phyloP scores from a whole-genome alignment of 805 yeast genomes.

The Starmerella vitae region DNA sequence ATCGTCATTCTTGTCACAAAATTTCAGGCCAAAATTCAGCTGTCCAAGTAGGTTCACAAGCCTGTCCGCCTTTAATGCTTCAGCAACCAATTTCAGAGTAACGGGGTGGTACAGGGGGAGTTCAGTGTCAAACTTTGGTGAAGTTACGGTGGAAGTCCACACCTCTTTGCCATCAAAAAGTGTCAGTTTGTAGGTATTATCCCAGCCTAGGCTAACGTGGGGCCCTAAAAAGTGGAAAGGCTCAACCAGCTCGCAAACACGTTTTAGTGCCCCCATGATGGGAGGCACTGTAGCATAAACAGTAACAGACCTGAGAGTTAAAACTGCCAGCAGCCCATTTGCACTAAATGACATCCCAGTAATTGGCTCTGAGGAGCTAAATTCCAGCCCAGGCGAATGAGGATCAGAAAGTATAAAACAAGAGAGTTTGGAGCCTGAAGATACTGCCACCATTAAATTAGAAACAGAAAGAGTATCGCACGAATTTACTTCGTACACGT shows the following conservation, averaged over 20 bases:
- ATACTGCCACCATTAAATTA: too few species aligned
- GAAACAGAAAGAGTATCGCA: too few species aligned
- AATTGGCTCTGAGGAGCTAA: too few species aligned
- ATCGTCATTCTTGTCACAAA: slow-evolving; percentile 4
- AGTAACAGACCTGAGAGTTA: not conserved
- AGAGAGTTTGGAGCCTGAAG: too few species aligned
- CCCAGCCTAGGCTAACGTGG: not conserved
- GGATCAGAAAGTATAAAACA: too few species aligned
- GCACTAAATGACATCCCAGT: too few species aligned
- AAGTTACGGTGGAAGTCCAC: not conserved
- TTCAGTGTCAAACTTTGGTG: slow-evolving; percentile 23
- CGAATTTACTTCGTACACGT: too few species aligned
- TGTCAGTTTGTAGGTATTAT: not conserved
- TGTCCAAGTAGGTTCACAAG: slow-evolving; percentile 41
- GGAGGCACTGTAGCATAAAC: not conserved
- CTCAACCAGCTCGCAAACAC: not conserved
- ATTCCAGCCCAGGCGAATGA: too few species aligned
- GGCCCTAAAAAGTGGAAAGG: not conserved
- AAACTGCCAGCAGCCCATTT: too few species aligned
- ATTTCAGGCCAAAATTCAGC: slow-evolving; percentile 3
- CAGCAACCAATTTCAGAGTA: slow-evolving; percentile 58
- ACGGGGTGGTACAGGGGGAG: slow-evolving; percentile 87
- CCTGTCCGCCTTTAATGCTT: slow-evolving; percentile 42
- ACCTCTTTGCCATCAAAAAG: not conserved
- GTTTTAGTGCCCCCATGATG: not conserved